Base-by-base conservation (phyloP, 257 asterid species). In the Plantago ovata region DNA sequence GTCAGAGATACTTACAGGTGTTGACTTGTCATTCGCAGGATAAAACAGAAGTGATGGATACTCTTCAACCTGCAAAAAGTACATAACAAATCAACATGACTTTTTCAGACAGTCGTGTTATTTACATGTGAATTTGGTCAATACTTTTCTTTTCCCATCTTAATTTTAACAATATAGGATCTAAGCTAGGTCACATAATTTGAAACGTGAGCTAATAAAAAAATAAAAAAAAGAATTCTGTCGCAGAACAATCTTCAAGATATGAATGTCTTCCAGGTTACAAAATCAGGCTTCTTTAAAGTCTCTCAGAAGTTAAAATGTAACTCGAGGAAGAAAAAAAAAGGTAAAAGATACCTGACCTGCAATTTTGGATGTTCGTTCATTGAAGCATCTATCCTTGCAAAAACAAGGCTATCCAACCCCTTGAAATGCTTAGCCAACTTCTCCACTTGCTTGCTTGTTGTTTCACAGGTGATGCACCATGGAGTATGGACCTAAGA, bases 341-440 rank as follows among this genome's bases (percentile, higher is more conserved):
- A 3, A 22, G 0, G 38, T 19, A 14, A 38, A 5, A 59, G 16
- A 12, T 24, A 51, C 48, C 15, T 61, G 56, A 81, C 98, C 92
- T 78, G 85, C 74, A 92, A 61, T 10, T 69, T 78, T 3, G 92
- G 99, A 65, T 88, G 95, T 61, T 93, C 99, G 52, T 93, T 93
- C 23, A 62, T 51, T 39, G 98, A 89, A 55, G 95, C 94, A 80
- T 93, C 98, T 42, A 89, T 77, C 62, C 95, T 84, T 53, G 91
- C 92, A 64, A 93, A 93, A 38, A 78, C 76, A 6, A 93, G 83
- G 81, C 65, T 65, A 43, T 79, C 89, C 78, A 89, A 64, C 16
- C 98, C 98, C 72, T 71, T 72, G 83, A 89, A 93, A 83, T 93
- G 98, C 83, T 84, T 93, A 20, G 96, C 94, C 87, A 93, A 65